A percentile compares a stretch with the other conserved stretches of the same genome.
Conservation (phyloP, 345 rosid genomes). For the Clarkia xantiana region DNA sequence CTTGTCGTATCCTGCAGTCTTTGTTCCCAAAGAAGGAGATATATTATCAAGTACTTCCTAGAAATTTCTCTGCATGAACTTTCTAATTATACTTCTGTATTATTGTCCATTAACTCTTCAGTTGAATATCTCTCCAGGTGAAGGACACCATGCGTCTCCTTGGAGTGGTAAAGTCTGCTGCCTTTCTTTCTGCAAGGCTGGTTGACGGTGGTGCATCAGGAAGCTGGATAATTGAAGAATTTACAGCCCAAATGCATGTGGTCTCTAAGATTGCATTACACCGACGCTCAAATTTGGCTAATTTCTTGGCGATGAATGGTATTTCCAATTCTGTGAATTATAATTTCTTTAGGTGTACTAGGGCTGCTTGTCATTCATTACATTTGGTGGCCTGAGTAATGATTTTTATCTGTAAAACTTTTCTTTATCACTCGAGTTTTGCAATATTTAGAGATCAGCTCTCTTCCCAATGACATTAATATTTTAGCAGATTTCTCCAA, state of each 20-base stretch:
- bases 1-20: constrained; percentile 76
- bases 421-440: no score
- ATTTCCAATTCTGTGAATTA: constrained; percentile 1
- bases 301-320: constrained; percentile 74
- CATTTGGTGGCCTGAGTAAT: no score
- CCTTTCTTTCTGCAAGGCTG: constrained; percentile 57
- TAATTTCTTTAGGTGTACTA: neutral
- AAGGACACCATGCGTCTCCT: constrained; percentile 89
- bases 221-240: constrained; percentile 82
- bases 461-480: no score
- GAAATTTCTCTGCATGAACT: neutral
- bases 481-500: no score
- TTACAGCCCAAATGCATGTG: constrained; percentile 88
- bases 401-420: no score
- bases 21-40: constrained; percentile 65
- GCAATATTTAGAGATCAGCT: no score
- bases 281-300: constrained; percentile 69
- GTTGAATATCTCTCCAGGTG: constrained; percentile 27
- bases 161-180: constrained; percentile 81
- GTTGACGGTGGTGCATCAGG: constrained; percentile 62
- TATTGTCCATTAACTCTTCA: constrained; percentile 2
- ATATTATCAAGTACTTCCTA: constrained; percentile 89
- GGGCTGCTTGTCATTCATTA: neutral
- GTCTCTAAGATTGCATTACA: constrained; percentile 93
- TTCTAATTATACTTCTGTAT: neutral